Evolutionary conservation across 139 green algal genomes (phyloP).

Genomic region (Raphidocelis subcapitata): DNA sequence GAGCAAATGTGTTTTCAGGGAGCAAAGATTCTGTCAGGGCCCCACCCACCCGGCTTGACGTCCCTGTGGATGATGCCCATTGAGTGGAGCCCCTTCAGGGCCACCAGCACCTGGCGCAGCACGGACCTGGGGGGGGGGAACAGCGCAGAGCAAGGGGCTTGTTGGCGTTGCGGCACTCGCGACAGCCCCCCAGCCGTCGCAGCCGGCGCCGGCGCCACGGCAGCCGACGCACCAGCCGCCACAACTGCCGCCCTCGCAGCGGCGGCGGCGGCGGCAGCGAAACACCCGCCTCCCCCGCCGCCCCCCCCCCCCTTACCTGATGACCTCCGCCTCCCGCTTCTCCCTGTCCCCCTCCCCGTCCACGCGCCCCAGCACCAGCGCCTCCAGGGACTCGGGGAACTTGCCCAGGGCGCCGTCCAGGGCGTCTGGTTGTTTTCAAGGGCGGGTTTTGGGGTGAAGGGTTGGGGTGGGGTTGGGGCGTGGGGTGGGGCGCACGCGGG

Average conservation of each 20-base stretch:
- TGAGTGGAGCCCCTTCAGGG: constrained; percentile 64
- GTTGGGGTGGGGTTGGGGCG: too few relatives aligned
- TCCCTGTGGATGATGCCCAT: constrained; percentile 90
- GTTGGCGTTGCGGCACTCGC: neutral
- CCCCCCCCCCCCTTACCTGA: neutral
- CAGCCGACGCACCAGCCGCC: too few relatives aligned
- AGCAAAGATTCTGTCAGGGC: too few relatives aligned
- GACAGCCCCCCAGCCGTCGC: too few relatives aligned
- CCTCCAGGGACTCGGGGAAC: constrained; percentile 66
- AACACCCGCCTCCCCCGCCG: neutral
- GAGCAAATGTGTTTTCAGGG: too few relatives aligned
- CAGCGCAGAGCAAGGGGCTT: neutral
- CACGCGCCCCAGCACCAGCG: constrained; percentile 58
- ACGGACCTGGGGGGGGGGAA: constrained; percentile 38
- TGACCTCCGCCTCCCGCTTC: constrained; percentile 48
- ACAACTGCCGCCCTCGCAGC: neutral
- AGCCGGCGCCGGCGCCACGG: neutral
- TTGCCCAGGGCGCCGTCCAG: constrained; percentile 62
- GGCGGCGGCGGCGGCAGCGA: neutral
- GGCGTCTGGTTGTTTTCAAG: constrained; percentile 14
- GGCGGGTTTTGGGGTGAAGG: neutral
- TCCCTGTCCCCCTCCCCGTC: constrained; percentile 27
- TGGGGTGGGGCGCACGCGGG: too few relatives aligned
- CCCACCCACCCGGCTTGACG: constrained; percentile 67
- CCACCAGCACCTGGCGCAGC: constrained; percentile 62